These are phyloP conservation scores for Phaffia tasmanica DNA, from an alignment of 768 basidiomycete genomes.

Conservation along the genomic window DNA sequence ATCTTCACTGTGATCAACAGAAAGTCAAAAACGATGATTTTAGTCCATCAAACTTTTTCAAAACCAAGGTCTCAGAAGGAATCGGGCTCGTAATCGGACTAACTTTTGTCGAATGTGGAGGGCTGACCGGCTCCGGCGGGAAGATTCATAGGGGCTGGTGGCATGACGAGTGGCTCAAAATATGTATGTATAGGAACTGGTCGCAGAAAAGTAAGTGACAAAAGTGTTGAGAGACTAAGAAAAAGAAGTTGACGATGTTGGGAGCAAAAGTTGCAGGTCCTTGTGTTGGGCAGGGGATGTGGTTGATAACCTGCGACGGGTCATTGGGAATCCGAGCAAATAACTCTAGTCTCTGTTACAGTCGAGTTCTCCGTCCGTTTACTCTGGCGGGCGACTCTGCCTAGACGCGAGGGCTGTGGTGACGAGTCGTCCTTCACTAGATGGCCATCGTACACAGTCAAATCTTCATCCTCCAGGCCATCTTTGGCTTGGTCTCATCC, in stretches of 20 bases:
- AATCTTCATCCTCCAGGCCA: background rate
- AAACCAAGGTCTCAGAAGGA: background rate
- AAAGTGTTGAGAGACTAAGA: no score
- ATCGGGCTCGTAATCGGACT: background rate
- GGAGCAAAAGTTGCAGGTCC: no score
- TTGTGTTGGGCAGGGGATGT: no score
- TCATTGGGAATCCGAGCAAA: no score
- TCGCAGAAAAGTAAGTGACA: background rate
- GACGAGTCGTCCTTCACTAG: no score
- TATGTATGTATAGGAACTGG: background rate
- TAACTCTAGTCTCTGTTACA: no score
- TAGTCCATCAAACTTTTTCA: background rate
- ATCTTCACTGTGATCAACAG: slow-evolving; percentile 13
- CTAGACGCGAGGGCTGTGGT: no score
- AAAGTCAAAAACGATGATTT: background rate
- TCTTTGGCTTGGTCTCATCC: slow-evolving; percentile 21
- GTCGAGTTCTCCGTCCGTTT: no score
- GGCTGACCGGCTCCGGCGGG: slow-evolving; percentile 13
- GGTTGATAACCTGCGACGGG: no score
- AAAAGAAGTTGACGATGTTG: no score
- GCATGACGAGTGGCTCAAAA: slow-evolving; percentile 1
- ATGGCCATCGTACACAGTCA: no score
- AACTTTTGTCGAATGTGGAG: slow-evolving; percentile 19
- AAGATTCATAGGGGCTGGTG: slow-evolving; percentile 17
- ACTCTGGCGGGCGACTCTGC: no score